These are phyloP conservation scores for Lachancea nothofagi DNA, from an alignment of 805 yeast species.

Conservation along the genomic window DNA sequence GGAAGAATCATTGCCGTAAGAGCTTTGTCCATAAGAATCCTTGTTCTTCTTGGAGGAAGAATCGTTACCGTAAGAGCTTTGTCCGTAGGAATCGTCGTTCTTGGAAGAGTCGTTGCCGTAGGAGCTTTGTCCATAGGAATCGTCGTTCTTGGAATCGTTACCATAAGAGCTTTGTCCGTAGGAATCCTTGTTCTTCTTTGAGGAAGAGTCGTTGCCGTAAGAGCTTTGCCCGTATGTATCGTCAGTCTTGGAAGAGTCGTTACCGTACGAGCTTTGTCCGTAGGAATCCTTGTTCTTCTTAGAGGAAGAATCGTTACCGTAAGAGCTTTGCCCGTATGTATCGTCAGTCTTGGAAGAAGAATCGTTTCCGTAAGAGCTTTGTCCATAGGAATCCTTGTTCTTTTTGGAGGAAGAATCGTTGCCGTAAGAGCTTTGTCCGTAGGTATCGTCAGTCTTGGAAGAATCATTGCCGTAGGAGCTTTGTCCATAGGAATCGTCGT, in stretches of 20 bases:
- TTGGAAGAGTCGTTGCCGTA: slow-evolving; percentile 23
- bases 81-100: slow-evolving; percentile 14
- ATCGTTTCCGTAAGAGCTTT: not conserved
- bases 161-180: slow-evolving; percentile 21
- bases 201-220: slow-evolving; percentile 14
- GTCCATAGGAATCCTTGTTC: slow-evolving; percentile 11
- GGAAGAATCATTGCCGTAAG: slow-evolving; percentile 18
- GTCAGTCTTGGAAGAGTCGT: slow-evolving; percentile 12
- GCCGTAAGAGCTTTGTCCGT: slow-evolving; percentile 16
- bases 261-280: slow-evolving; percentile 21
- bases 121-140: no score
- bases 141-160: no score
- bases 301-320: slow-evolving; percentile 19
- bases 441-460: slow-evolving; percentile 10
- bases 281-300: slow-evolving; percentile 18
- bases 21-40: slow-evolving; percentile 20
- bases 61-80: no score
- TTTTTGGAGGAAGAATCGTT: slow-evolving; percentile 7
- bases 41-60: slow-evolving; percentile 23
- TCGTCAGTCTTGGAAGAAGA: slow-evolving; percentile 19
- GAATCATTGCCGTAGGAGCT: slow-evolving; percentile 15
- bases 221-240: slow-evolving; percentile 2
- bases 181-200: slow-evolving; percentile 20
- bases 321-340: slow-evolving; percentile 22
- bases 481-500: slow-evolving; percentile 20